These are phyloP conservation scores for Pichia paraexigua DNA, from an alignment of 805 yeast genomes.

Conservation along the genomic window DNA sequence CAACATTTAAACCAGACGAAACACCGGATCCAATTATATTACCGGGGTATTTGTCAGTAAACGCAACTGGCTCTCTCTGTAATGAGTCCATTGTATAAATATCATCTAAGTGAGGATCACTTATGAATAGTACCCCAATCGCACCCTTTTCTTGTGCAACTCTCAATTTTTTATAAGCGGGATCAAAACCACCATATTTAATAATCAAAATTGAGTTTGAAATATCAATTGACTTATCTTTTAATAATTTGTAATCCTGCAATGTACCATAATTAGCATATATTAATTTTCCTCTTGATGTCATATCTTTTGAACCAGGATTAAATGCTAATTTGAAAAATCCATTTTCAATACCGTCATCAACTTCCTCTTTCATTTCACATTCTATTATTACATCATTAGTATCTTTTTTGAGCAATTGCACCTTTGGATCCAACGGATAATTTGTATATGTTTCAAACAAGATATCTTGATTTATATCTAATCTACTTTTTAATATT, in stretches of 20 bases:
- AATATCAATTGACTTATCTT: slow-evolving; percentile 30
- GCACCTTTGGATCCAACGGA: slow-evolving; percentile 36
- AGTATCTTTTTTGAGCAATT: slow-evolving; percentile 13
- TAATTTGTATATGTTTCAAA: slow-evolving; percentile 56
- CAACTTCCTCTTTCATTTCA: slow-evolving; percentile 16
- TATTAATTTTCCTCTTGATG: slow-evolving; percentile 43
- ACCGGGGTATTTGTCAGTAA: slow-evolving; percentile 57
- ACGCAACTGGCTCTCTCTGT: slow-evolving; percentile 48
- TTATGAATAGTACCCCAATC: slow-evolving; percentile 60
- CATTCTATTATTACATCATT: slow-evolving; percentile 18
- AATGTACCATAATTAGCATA: slow-evolving; percentile 62
- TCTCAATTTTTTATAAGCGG: slow-evolving; percentile 43
- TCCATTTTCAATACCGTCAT: slow-evolving; percentile 7
- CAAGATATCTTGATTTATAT: slow-evolving; percentile 40
- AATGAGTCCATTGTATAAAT: slow-evolving; percentile 37
- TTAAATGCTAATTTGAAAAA: slow-evolving; percentile 43
- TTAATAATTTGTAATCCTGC: slow-evolving; percentile 42
- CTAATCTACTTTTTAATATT: slow-evolving; percentile 51
- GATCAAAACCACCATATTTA: slow-evolving; percentile 43
- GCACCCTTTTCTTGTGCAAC: slow-evolving; percentile 53
- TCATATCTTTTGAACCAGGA: slow-evolving; percentile 59
- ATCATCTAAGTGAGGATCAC: slow-evolving; percentile 29
- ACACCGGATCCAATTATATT: slow-evolving; percentile 77
- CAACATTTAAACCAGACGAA: slow-evolving; percentile 30
- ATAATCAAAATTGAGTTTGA: slow-evolving; percentile 51